phyloP scores from a whole-genome alignment of 306 rosid genomes.

The Echinosophora koreensis region DNA sequence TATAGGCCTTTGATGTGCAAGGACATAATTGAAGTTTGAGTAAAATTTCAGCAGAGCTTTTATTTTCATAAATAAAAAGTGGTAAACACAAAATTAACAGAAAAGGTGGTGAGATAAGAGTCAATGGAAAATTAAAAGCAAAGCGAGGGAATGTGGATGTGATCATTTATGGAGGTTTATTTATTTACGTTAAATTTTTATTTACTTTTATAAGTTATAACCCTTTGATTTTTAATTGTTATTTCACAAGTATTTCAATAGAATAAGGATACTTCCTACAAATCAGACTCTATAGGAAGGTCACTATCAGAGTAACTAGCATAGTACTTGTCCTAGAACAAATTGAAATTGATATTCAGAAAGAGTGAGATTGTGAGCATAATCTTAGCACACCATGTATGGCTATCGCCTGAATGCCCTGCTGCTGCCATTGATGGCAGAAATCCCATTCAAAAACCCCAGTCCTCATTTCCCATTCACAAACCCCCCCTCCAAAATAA shows the following conservation, averaged over 20 bases:
- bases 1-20: slow-evolving; percentile 26
- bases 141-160: background rate
- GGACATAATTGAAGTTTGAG: slow-evolving; percentile 10
- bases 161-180: background rate
- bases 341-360: background rate
- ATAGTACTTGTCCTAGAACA: slow-evolving; percentile 20
- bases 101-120: slow-evolving; percentile 26
- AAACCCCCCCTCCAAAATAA: background rate
- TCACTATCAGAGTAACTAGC: slow-evolving; percentile 15
- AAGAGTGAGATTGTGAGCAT: background rate
- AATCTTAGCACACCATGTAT: slow-evolving; percentile 1
- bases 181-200: background rate
- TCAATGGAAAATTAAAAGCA: background rate
- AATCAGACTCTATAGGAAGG: background rate
- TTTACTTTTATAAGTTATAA: background rate
- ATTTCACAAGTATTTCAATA: slow-evolving; percentile 3
- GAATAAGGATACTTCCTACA: slow-evolving; percentile 5
- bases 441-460: slow-evolving; percentile 2
- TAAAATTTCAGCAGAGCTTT: background rate
- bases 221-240: background rate
- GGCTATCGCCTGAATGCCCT: background rate
- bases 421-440: slow-evolving; percentile 9
- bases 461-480: background rate
- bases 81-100: slow-evolving; percentile 17
- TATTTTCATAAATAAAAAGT: background rate